Percentiles rank a stretch among this genome's conserved stretches.
phyloP scores from a whole-genome alignment of 495 filamentous ascomycete genomes.

The Cetradonia linearis region DNA sequence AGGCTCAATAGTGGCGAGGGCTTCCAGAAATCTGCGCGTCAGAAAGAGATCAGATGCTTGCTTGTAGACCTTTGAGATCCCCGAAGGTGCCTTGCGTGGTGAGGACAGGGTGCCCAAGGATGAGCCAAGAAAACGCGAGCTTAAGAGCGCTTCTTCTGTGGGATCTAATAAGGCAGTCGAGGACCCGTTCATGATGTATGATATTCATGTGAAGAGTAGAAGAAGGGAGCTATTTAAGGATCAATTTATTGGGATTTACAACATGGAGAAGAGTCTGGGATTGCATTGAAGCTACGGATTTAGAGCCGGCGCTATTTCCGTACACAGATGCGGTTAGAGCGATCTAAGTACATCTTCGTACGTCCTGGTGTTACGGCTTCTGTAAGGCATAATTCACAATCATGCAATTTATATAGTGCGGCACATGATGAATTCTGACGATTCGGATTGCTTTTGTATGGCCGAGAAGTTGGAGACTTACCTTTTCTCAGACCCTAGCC shows the following conservation, averaged over 20 bases:
- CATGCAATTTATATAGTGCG: background rate
- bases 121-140: constrained; percentile 38
- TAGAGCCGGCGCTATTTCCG: background rate
- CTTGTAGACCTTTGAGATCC: constrained; percentile 74
- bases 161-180: constrained; percentile 16
- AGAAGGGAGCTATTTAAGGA: background rate
- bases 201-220: background rate
- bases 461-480: background rate
- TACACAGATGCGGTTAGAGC: background rate
- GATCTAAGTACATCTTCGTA: background rate
- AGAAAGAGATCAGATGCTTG: constrained; percentile 85
- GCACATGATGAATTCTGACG: background rate
- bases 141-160: constrained; percentile 27
- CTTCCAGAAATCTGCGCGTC: constrained; percentile 82
- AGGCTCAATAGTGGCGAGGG: constrained; percentile 69
- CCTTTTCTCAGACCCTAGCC: background rate
- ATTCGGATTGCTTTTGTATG: background rate
- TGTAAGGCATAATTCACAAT: background rate
- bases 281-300: background rate
- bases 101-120: constrained; percentile 45
- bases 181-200: constrained; percentile 18
- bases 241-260: background rate
- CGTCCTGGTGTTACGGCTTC: background rate
- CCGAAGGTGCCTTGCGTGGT: constrained; percentile 44
- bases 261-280: background rate